phyloP scores from a whole-genome alignment of 108 stramenopile genomes.

The Nitzschia sp. region DNA sequence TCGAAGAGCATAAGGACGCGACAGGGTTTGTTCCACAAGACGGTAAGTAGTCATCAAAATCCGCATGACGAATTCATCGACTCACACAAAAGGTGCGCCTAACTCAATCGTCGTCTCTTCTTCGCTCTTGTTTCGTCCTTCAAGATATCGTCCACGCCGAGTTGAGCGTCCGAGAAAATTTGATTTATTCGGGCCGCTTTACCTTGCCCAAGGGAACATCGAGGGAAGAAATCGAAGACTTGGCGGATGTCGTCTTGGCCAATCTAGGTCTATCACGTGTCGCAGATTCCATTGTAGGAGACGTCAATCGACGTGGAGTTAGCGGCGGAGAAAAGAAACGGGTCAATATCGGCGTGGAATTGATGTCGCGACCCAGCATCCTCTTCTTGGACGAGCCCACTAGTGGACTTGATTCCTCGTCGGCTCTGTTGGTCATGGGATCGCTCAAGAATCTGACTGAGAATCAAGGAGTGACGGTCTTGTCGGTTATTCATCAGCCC shows the following conservation, averaged over 20 bases:
- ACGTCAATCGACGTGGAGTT: constrained; percentile 54
- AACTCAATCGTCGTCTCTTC: no score
- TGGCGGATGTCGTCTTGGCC: constrained; percentile 55
- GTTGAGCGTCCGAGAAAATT: constrained; percentile 66
- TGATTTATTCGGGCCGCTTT: constrained; percentile 51
- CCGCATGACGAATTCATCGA: no score
- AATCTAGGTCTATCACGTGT: constrained; percentile 65
- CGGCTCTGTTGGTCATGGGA: constrained; percentile 53
- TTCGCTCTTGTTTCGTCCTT: no score
- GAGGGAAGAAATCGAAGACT: constrained; percentile 45
- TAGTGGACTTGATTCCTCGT: constrained; percentile 40
- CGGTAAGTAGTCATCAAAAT: no score
- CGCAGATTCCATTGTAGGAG: constrained; percentile 68
- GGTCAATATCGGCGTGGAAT: constrained; percentile 69
- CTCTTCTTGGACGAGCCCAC: constrained; percentile 35
- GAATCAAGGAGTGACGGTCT: constrained; percentile 58
- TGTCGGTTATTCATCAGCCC: constrained; percentile 78
- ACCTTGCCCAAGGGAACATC: constrained; percentile 43
- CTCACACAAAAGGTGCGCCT: no score
- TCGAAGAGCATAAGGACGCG: constrained; percentile 21
- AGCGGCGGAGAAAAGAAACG: constrained; percentile 66
- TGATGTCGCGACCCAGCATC: constrained; percentile 53
- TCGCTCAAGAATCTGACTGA: constrained; percentile 38
- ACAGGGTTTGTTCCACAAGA: constrained; percentile 74
- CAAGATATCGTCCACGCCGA: constrained; percentile 65